A percentile compares a stretch with the other conserved stretches of the same genome.
These are phyloP conservation scores for Phoma sp. DNA, from an alignment of 2,329 filamentous ascomycete genomes.

Conservation along the genomic window DNA sequence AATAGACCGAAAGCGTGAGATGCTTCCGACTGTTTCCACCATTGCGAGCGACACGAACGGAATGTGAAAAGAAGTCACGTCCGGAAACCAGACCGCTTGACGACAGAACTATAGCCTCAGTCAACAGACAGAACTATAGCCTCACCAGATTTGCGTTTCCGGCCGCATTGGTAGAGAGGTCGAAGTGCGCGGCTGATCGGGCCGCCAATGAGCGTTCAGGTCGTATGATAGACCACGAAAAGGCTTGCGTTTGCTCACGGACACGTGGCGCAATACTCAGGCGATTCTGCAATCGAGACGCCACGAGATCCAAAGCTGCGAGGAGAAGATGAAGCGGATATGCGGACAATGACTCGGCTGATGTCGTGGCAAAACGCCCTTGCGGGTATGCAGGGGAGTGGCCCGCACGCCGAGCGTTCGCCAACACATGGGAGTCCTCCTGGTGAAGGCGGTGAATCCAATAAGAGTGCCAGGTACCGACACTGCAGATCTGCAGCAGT, in stretches of 20 bases:
- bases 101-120: background rate
- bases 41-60: background rate
- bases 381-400: conserved; percentile 15
- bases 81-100: background rate
- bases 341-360: conserved; percentile 3
- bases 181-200: background rate
- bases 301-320: conserved; percentile 12
- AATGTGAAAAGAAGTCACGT: background rate
- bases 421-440: conserved; percentile 5
- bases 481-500: background rate
- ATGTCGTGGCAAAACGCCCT: conserved; percentile 10
- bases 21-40: background rate
- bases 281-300: conserved; percentile 15
- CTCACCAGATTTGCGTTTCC: background rate
- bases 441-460: conserved; percentile 9
- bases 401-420: background rate
- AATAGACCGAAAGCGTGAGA: background rate
- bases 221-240: background rate
- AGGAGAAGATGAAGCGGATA: background rate
- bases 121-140: background rate
- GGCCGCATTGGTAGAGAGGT: background rate
- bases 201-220: background rate
- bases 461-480: background rate
- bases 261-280: conserved; percentile 8
- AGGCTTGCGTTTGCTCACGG: background rate